Conservation (phyloP, 495 filamentous ascomycete species). For the Poronia punctata region DNA sequence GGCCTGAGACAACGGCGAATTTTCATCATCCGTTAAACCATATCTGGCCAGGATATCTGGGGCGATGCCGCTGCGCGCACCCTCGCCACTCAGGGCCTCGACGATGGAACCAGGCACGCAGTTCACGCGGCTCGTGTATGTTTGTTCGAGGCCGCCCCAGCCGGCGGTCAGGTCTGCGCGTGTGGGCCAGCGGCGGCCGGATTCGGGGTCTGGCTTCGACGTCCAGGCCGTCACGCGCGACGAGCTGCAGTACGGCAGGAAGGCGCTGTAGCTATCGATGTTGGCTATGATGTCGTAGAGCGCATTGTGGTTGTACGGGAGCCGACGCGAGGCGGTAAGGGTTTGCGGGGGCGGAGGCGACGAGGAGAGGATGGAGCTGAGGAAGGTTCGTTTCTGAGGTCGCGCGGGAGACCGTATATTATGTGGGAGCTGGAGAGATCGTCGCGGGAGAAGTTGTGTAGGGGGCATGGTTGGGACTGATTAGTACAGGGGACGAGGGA, state of each 20-base stretch:
- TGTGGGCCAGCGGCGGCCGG: slow-evolving; percentile 50
- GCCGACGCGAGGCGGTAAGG: slow-evolving; percentile 66
- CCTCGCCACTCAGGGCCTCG: slow-evolving; percentile 69
- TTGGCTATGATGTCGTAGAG: slow-evolving; percentile 82
- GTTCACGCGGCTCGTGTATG: slow-evolving; percentile 66
- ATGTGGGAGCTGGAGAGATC: not conserved
- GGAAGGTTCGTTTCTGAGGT: slow-evolving; percentile 26
- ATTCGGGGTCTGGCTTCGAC: slow-evolving; percentile 30
- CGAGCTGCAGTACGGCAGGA: slow-evolving; percentile 77
- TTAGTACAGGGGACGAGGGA: not conserved
- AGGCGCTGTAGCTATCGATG: slow-evolving; percentile 68
- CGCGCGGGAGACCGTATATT: not conserved
- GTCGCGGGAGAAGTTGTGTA: slow-evolving; percentile 4
- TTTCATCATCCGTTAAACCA: slow-evolving; percentile 15
- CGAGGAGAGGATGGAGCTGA: slow-evolving; percentile 28
- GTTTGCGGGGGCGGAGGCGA: slow-evolving; percentile 35
- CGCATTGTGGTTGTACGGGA: slow-evolving; percentile 62
- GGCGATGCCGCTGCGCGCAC: slow-evolving; percentile 12
- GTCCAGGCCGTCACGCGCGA: slow-evolving; percentile 61
- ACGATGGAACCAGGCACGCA: slow-evolving; percentile 64
- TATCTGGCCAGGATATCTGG: slow-evolving; percentile 3
- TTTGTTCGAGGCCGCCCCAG: slow-evolving; percentile 74
- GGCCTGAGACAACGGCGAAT: not conserved
- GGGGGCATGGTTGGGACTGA: slow-evolving; percentile 9
- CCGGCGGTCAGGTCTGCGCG: slow-evolving; percentile 76